phyloP scores from a whole-genome alignment of 495 filamentous ascomycete species.

The Ascodesmis nigricans region DNA sequence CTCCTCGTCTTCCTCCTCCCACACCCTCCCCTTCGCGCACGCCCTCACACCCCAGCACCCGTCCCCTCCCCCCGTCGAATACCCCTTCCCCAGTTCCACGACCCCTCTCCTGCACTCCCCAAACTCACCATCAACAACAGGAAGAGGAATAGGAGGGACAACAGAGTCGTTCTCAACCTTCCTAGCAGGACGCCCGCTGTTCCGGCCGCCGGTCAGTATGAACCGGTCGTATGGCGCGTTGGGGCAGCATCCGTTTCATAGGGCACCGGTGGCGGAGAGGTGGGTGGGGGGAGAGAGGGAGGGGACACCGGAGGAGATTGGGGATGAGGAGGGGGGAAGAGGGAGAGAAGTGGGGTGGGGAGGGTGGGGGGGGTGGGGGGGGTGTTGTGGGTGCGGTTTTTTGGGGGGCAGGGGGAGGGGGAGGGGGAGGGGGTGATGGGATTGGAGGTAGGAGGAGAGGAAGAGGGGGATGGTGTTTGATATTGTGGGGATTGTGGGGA shows the following conservation, averaged over 20 bases:
- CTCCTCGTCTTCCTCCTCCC: too few relatives aligned
- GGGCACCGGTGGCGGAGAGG: conserved; percentile 9
- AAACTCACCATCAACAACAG: neutral
- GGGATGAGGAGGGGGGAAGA: conserved; percentile 6
- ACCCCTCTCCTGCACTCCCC: neutral
- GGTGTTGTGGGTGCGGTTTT: conserved; percentile 5
- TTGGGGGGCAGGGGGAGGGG: conserved; percentile 2
- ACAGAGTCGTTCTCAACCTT: too few relatives aligned
- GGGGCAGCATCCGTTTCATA: conserved; percentile 18
- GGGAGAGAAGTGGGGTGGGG: conserved; percentile 5
- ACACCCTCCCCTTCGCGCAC: too few relatives aligned
- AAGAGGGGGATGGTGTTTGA: conserved; percentile 6
- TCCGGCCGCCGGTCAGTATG: too few relatives aligned
- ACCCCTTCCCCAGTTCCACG: too few relatives aligned
- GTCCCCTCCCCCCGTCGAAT: too few relatives aligned
- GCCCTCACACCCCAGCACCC: too few relatives aligned
- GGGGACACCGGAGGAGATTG: conserved; percentile 10
- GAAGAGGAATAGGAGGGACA: conserved; percentile 6
- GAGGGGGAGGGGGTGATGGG: conserved; percentile 10
- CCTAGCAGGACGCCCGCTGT: too few relatives aligned
- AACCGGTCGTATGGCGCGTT: conserved; percentile 16
- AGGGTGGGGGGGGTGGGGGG: neutral
- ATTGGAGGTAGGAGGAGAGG: conserved; percentile 2
- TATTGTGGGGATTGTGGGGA: too few relatives aligned
- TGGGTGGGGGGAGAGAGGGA: conserved; percentile 8